phyloP scores from a whole-genome alignment of 78 protist genomes.

The Neovahlkampfia damariscottae region DNA sequence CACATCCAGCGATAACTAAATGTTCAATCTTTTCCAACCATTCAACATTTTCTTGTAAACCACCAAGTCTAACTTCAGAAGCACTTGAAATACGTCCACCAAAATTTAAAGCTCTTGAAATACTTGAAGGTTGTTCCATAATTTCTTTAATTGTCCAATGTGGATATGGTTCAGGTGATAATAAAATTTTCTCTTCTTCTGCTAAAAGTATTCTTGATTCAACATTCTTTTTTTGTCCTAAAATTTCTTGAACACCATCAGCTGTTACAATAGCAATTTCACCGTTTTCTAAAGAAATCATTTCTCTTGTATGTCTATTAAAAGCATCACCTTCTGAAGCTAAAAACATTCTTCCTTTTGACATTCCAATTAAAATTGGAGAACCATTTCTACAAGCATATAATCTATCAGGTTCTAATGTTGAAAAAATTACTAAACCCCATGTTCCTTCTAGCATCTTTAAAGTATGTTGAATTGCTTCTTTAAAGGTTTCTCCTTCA shows the following conservation, averaged over 20 bases:
- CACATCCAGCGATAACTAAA: constrained; percentile 74
- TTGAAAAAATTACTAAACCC: constrained; percentile 45
- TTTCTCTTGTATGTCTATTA: constrained; percentile 56
- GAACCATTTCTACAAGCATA: constrained; percentile 46
- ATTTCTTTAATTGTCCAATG: constrained; percentile 95
- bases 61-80: constrained; percentile 53
- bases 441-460: constrained; percentile 39
- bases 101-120: constrained; percentile 56
- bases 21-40: constrained; percentile 14
- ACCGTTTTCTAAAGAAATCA: constrained; percentile 57
- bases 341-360: constrained; percentile 34
- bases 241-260: neutral
- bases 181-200: neutral
- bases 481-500: neutral
- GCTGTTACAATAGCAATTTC: constrained; percentile 36
- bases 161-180: constrained; percentile 51
- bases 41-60: constrained; percentile 1
- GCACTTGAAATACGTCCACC: constrained; percentile 55
- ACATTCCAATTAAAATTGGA: constrained; percentile 59
- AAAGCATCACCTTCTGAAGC: constrained; percentile 63
- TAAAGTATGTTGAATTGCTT: neutral
- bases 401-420: constrained; percentile 46
- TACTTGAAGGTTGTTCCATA: constrained; percentile 81
- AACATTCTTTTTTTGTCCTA: neutral
- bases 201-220: neutral